Conservation (phyloP, 202 grass and related monocot genomes). For the Panicum hallii region DNA sequence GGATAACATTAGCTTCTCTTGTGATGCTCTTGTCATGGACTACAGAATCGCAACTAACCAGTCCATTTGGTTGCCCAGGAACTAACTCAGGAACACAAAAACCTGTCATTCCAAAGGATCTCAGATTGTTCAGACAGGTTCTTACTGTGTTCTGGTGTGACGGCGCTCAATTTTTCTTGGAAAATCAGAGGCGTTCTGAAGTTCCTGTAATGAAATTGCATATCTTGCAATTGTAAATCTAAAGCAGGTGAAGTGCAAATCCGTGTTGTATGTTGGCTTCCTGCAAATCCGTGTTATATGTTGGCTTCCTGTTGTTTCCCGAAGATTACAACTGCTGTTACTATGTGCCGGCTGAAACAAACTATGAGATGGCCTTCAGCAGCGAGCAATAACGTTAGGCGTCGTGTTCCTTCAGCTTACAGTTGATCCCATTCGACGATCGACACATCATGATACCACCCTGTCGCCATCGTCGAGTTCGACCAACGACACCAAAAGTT, state of each 20-base stretch:
- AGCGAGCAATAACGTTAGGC: slow-evolving; percentile 18
- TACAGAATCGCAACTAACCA: slow-evolving; percentile 16
- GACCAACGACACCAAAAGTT: neutral
- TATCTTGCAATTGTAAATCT: slow-evolving; percentile 44
- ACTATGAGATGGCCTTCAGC: neutral
- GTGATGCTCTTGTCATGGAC: neutral
- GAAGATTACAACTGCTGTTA: neutral
- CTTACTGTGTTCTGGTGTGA: slow-evolving; percentile 21
- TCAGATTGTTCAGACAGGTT: slow-evolving; percentile 4
- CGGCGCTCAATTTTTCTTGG: slow-evolving; percentile 4
- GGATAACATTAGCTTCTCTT: slow-evolving; percentile 12
- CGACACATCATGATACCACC: neutral
- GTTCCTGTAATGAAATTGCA: slow-evolving; percentile 7
- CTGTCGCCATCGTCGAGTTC: neutral
- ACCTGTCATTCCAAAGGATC: slow-evolving; percentile 5
- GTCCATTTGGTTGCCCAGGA: neutral
- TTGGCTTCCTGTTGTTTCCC: slow-evolving; percentile 24
- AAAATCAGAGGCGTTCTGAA: neutral
- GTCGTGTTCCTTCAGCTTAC: slow-evolving; percentile 28
- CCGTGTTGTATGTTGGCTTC: slow-evolving; percentile 10
- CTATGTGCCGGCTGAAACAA: neutral
- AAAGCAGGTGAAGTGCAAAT: slow-evolving; percentile 27
- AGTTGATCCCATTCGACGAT: neutral
- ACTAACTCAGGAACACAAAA: slow-evolving; percentile 26
- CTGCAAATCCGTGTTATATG: slow-evolving; percentile 3